phyloP scores from a whole-genome alignment of 2,329 filamentous ascomycete genomes.

The Trichoderma endophyticum region DNA sequence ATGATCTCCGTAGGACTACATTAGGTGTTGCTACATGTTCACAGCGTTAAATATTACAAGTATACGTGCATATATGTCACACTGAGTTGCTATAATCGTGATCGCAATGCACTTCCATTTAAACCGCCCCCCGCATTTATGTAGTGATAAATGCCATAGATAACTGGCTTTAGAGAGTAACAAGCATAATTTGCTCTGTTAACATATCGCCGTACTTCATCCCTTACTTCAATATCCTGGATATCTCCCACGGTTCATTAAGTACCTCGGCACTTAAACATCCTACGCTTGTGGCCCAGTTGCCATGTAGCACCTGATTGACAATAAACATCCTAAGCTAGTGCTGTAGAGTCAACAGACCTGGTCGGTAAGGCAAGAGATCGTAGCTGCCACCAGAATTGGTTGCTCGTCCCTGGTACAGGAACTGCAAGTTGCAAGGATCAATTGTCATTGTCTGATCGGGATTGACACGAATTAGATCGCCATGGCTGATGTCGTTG shows the following conservation, averaged over 20 bases:
- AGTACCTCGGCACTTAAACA: neutral
- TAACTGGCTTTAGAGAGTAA: neutral
- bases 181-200: neutral
- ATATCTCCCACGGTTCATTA: neutral
- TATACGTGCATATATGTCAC: neutral
- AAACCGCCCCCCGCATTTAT: neutral
- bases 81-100: neutral
- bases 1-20: neutral
- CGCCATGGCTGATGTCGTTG: constrained; percentile 8
- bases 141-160: neutral
- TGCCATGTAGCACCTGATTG: neutral
- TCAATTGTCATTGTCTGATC: constrained; percentile 6
- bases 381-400: neutral
- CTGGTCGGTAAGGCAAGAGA: neutral
- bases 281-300: neutral
- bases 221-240: neutral
- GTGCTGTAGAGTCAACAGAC: constrained; percentile 1
- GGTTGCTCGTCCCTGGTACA: neutral
- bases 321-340: neutral
- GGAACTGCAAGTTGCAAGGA: neutral
- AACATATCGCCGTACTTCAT: neutral
- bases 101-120: neutral
- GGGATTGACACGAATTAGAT: constrained; percentile 5
- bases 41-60: neutral
- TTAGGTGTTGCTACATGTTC: neutral